These are phyloP conservation scores for Penicillium subrubescens DNA, from an alignment of 495 filamentous ascomycete genomes.

Conservation along the genomic window DNA sequence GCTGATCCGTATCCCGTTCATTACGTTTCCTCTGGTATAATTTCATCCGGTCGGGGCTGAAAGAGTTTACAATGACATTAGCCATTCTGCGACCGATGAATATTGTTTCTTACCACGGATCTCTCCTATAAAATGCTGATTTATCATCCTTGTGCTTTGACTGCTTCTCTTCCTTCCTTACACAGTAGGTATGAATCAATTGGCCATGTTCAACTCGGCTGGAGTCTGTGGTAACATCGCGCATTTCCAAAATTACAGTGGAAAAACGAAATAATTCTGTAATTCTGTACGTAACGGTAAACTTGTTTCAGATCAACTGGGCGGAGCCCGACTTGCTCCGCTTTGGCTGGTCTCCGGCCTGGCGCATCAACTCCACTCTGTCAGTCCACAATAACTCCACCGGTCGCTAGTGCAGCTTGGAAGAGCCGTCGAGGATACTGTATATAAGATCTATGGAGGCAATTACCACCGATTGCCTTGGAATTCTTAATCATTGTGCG, in stretches of 20 bases:
- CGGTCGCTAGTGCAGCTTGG: slow-evolving; percentile 4
- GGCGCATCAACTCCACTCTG: slow-evolving; percentile 21
- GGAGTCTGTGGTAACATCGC: slow-evolving; percentile 19
- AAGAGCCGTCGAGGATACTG: not conserved
- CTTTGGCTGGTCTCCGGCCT: slow-evolving; percentile 8
- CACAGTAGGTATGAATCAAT: not conserved
- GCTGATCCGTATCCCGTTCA: not conserved
- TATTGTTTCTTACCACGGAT: no score
- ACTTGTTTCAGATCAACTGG: slow-evolving; percentile 29
- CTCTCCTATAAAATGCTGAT: not conserved
- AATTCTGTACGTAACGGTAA: slow-evolving; percentile 12
- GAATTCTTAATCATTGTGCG: not conserved
- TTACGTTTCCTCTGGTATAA: slow-evolving; percentile 1
- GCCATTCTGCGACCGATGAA: not conserved
- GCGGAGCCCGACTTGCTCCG: slow-evolving; percentile 11
- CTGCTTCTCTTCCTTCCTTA: not conserved
- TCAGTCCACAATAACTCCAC: not conserved
- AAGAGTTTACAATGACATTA: not conserved
- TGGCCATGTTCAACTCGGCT: not conserved
- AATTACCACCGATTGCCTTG: not conserved
- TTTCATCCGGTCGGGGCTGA: not conserved
- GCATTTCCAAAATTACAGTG: slow-evolving; percentile 14
- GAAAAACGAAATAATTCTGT: not conserved
- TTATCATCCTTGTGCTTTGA: not conserved
- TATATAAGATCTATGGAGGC: not conserved